Base-by-base conservation (phyloP, 495 filamentous ascomycete genomes). In the Penicillium coprophilum region DNA sequence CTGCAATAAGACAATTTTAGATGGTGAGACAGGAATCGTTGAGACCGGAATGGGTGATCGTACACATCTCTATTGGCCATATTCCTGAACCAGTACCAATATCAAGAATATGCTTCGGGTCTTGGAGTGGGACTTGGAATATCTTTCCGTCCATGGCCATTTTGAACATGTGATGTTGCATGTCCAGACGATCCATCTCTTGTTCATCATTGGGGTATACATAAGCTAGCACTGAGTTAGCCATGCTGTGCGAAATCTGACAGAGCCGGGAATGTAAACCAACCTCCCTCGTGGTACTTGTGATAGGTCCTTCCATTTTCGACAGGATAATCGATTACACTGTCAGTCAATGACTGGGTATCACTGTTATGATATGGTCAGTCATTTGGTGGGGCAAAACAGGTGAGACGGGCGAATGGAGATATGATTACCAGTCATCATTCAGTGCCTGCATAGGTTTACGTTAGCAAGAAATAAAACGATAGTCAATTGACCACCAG, bases 21-120 rank as follows among this genome's bases (percentile, higher is more conserved):
- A 40, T 50, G 44, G 7, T 39, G 57, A 68, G n/a, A 64, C 67
- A 28, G 62, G 39, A 57, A 58, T 59, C n/a, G n/a, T 56, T 66
- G 11, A 50, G 7, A 31, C 27, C 9, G 51, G 36, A 7, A 49
- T 1, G 38, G 43, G 56, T 28, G 65, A 63, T 31, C 71, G 39
- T 70, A 80, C 67, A 74, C 77, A 85, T 75, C 61, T 86, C 85
- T 40, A 89, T 86, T 7, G 85, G 80, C 86, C 87, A 89, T 53
- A 85, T 89, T 4, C 88, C 88, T 9, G 86, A 89, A 7, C 84
- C 87, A 15, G 81, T 84, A 31, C 85, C 84, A 23, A 91, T 79
- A 61, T 91, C 88, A 2, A 92, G 76, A 15, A 90, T 81, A 27
- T 71, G 68, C 34, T 74, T 63, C 1, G 85, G 83, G 10, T 81